Conservation (phyloP, 495 filamentous ascomycete species). For the Tetracladium setigerum region DNA sequence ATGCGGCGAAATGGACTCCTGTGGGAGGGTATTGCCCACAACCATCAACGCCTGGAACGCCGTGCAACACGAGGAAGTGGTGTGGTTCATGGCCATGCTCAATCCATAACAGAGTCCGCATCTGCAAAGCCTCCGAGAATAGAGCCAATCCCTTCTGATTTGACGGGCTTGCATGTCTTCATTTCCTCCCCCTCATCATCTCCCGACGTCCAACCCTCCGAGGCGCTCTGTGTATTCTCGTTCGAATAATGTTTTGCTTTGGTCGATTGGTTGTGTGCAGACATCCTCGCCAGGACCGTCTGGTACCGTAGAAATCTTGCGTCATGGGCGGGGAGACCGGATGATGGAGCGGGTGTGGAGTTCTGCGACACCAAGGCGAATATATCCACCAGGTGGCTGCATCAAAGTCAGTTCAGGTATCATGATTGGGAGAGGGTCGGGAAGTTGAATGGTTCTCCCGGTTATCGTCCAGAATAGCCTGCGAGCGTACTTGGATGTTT, state of each 20-base stretch:
- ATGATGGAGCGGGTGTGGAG: slow-evolving; percentile 22
- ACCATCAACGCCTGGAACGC: slow-evolving; percentile 14
- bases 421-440: slow-evolving; percentile 4
- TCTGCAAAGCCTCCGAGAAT: slow-evolving; percentile 24
- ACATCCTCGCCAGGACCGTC: slow-evolving; percentile 43
- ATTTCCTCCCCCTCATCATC: slow-evolving; percentile 18
- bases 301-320: slow-evolving; percentile 41
- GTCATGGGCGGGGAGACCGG: slow-evolving; percentile 29
- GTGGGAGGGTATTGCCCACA: slow-evolving; percentile 16
- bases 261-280: slow-evolving; percentile 39
- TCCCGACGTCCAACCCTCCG: slow-evolving; percentile 28
- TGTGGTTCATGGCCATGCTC: slow-evolving; percentile 7
- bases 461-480: not conserved
- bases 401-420: slow-evolving; percentile 12
- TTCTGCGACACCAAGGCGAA: slow-evolving; percentile 48
- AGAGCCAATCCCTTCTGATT: slow-evolving; percentile 21
- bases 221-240: slow-evolving; percentile 33
- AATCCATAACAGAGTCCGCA: slow-evolving; percentile 18
- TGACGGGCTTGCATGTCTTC: slow-evolving; percentile 15
- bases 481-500: slow-evolving; percentile 43
- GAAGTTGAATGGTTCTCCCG: not conserved
- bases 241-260: slow-evolving; percentile 32
- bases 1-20: slow-evolving; percentile 14
- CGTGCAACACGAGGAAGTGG: slow-evolving; percentile 15
- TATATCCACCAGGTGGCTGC: slow-evolving; percentile 50